Evolutionary conservation across 2,329 filamentous ascomycete species (phyloP), one percentile per base, ranked within the genome.

Genomic region (Aspergillus sp.): DNA sequence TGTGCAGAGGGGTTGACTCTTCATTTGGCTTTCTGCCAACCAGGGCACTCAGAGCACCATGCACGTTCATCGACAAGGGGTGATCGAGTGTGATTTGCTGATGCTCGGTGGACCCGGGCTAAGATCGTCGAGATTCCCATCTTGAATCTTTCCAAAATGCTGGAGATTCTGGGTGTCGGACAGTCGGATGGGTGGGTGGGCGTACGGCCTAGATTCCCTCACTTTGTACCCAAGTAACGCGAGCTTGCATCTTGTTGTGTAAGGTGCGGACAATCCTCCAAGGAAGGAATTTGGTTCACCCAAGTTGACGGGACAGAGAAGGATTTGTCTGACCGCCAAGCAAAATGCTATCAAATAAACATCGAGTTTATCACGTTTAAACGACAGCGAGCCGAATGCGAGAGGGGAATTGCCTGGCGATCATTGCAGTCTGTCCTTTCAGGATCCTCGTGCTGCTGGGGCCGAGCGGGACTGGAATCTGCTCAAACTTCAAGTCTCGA

Each of bases 11-110:
- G 49, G 62, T 62, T 21, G 56, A 58, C 60, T 59, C 56, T 64
- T 62, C 63, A 64, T 66, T 64, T 63, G 50, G 21, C 15, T 55
- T 37, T 57, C 35, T 15, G 55, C 65, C 65, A 67, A 65, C 65
- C 58, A 61, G 37, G 31, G 44, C 47, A 11, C 7, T 7, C 33
- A 49, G 41, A 14, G 52, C 25, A n/a, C 33, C 23, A 61, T 64
- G 62, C 61, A 63, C 62, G 57, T 62, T 66, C 57, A 52, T 57
- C 48, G 50, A 62, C 61, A 58, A 56, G 55, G 56, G 45, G 56
- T 46, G 53, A 39, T 43, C 45, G 52, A 46, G 37, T 47, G 35
- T 37, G 14, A 37, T n/a, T 37, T 37, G 35, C 15, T n/a, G 15
- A 12, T 14, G 40, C 35, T 21, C 15, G 23, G 51, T 63, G 57